Conservation (phyloP, 129 eudicot species). For the Escallonia rubra region DNA sequence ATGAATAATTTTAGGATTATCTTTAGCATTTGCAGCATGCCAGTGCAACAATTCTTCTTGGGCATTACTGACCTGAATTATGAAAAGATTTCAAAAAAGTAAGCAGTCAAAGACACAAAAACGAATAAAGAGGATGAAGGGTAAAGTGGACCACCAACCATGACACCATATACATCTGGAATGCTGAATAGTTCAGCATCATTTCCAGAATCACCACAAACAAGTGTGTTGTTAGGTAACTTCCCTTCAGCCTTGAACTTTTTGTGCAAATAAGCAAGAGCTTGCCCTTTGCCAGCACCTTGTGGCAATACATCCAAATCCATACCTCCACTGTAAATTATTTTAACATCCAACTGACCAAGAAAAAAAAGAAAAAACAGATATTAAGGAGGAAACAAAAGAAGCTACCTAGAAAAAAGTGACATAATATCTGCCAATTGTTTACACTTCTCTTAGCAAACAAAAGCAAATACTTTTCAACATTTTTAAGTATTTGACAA, state of each 20-base stretch:
- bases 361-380: constrained; percentile 2
- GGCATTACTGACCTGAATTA: constrained; percentile 83
- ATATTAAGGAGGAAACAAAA: constrained; percentile 1
- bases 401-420: background rate
- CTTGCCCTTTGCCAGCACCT: constrained; percentile 99
- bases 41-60: constrained; percentile 98
- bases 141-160: constrained; percentile 47
- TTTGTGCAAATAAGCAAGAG: constrained; percentile 83
- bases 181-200: constrained; percentile 94
- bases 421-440: background rate
- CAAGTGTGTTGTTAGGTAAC: constrained; percentile 82
- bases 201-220: constrained; percentile 96
- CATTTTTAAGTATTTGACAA: background rate
- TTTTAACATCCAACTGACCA: constrained; percentile 85
- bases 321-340: constrained; percentile 90
- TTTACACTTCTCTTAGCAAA: background rate
- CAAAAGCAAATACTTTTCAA: background rate
- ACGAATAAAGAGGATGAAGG: constrained; percentile 2
- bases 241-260: constrained; percentile 52
- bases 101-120: background rate
- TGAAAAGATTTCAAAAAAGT: background rate
- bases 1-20: constrained; percentile 84
- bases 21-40: constrained; percentile 82
- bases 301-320: constrained; percentile 90
- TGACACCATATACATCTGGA: constrained; percentile 94